Evolutionary conservation across 768 basidiomycete species (phyloP).

Genomic region (Kwoniella dendrophila): DNA sequence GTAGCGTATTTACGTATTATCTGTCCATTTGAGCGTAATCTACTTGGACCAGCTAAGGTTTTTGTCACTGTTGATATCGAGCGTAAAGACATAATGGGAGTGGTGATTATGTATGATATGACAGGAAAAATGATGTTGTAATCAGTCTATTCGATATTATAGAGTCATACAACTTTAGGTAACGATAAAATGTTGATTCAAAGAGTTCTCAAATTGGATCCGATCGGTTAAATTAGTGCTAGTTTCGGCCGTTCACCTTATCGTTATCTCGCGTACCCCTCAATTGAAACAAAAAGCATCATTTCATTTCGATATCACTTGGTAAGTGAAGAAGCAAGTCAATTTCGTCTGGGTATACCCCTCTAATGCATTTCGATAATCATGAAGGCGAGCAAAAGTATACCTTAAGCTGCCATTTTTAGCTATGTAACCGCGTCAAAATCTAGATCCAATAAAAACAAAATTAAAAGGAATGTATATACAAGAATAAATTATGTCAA

Average conservation of each 20-base stretch:
- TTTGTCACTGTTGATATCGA: too few species aligned
- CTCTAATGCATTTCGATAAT: too few species aligned
- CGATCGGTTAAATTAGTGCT: neutral
- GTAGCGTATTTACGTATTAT: neutral
- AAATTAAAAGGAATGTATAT: constrained; percentile 10
- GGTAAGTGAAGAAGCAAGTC: too few species aligned
- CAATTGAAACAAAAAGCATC: neutral
- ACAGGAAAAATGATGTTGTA: neutral
- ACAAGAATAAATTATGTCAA: constrained; percentile 16
- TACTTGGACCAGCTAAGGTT: neutral
- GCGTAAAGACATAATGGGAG: too few species aligned
- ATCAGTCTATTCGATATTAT: too few species aligned
- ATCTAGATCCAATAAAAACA: neutral
- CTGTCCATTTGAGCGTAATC: neutral
- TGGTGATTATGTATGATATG: neutral
- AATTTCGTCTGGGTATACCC: too few species aligned
- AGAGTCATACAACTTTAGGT: too few species aligned
- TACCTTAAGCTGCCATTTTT: too few species aligned
- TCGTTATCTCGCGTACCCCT: neutral
- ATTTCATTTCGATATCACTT: too few species aligned
- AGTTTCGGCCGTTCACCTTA: neutral
- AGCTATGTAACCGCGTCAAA: neutral
- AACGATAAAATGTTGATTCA: too few species aligned
- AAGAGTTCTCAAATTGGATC: too few species aligned
- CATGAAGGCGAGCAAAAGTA: too few species aligned